phyloP scores from a whole-genome alignment of 2,329 filamentous ascomycete genomes.

The Orbilia blumenaviensis region DNA sequence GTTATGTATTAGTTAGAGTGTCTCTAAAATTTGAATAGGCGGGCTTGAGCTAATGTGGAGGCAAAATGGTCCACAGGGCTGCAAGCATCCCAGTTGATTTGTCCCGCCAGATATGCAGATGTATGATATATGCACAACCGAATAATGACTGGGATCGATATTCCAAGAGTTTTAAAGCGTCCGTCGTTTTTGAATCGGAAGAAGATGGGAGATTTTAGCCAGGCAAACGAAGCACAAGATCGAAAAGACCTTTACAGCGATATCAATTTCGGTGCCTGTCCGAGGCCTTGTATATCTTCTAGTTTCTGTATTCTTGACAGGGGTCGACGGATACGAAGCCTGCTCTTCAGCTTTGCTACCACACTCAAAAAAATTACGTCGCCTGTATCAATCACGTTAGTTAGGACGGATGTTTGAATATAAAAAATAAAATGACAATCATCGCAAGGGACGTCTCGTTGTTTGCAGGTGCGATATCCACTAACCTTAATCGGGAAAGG shows the following conservation, averaged over 20 bases:
- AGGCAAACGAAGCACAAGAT: not conserved
- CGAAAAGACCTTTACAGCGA: not conserved
- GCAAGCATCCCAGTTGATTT: conserved; percentile 34
- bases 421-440: conserved; percentile 20
- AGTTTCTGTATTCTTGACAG: not conserved
- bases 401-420: not conserved
- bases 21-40: conserved; percentile 26
- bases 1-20: conserved; percentile 21
- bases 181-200: conserved; percentile 7
- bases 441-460: not conserved
- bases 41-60: conserved; percentile 40
- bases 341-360: not conserved
- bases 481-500: conserved; percentile 49
- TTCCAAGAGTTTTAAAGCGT: conserved; percentile 17
- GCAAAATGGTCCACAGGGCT: conserved; percentile 31
- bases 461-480: conserved; percentile 39
- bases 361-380: not conserved
- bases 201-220: conserved; percentile 19
- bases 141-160: conserved; percentile 21
- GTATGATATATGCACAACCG: conserved; percentile 26
- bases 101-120: conserved; percentile 34
- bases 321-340: not conserved
- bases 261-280: conserved; percentile 26
- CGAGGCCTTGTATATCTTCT: conserved; percentile 19
- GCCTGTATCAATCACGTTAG: conserved; percentile 14